A percentile compares a stretch with the other conserved stretches of the same genome.
Conservation (phyloP, 495 filamentous ascomycete species). For the Neohortaea acidophila region DNA sequence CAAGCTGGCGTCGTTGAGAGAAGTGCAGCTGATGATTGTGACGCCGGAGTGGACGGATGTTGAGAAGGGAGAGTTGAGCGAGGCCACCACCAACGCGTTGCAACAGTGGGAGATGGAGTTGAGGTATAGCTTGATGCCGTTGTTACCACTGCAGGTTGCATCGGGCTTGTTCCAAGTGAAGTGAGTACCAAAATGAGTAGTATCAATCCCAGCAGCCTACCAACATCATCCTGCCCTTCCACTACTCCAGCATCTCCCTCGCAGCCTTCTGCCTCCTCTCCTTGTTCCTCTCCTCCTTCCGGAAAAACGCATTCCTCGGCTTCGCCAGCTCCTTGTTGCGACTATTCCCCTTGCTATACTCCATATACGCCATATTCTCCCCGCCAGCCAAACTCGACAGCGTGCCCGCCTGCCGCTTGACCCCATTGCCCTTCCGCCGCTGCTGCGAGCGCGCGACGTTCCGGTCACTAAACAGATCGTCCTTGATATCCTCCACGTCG, state of each 20-base stretch:
- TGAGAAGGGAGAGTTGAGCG: no score
- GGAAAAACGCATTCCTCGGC: conserved; percentile 51
- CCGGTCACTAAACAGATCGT: conserved; percentile 65
- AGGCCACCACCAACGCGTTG: no score
- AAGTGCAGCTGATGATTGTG: no score
- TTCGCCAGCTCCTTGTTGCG: conserved; percentile 68
- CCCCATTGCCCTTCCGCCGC: conserved; percentile 37
- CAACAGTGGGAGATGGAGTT: no score
- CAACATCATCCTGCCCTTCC: no score
- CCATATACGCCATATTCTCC: conserved; percentile 92
- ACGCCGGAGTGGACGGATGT: no score
- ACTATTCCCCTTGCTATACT: conserved; percentile 50
- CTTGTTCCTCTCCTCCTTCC: conserved; percentile 65
- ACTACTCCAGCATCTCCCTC: conserved; percentile 12
- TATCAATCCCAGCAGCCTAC: no score
- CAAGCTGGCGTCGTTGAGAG: no score
- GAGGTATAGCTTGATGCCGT: no score
- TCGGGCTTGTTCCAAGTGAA: no score
- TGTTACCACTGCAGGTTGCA: no score
- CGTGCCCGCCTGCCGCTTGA: conserved; percentile 66
- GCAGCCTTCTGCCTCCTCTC: conserved; percentile 39
- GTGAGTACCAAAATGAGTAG: no score
- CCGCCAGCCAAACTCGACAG: conserved; percentile 76
- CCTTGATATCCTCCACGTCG: conserved; percentile 62
- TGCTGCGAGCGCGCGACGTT: conserved; percentile 25